Conservation (phyloP, 805 yeast genomes). For the Wickerhamomyces canadensis region DNA sequence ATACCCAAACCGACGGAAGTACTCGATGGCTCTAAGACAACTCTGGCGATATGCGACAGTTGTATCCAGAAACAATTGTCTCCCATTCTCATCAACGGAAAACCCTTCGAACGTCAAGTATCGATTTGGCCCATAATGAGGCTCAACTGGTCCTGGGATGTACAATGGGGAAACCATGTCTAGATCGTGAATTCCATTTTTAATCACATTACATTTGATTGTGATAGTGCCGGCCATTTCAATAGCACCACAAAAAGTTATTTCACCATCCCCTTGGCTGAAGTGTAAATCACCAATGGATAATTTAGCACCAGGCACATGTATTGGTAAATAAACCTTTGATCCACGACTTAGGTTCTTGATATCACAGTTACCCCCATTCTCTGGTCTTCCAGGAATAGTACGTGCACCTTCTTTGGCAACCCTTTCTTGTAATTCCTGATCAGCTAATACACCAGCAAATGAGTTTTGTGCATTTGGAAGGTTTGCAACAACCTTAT, state of each 20-base stretch:
- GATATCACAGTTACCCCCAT: constrained; percentile 51
- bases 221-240: constrained; percentile 47
- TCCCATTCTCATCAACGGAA: constrained; percentile 44
- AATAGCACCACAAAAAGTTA: constrained; percentile 49
- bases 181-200: constrained; percentile 36
- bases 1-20: constrained; percentile 43
- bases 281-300: constrained; percentile 47
- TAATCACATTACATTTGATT: constrained; percentile 34
- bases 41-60: constrained; percentile 48
- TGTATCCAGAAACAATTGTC: constrained; percentile 40
- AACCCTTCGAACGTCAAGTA: constrained; percentile 49
- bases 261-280: constrained; percentile 50
- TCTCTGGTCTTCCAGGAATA: constrained; percentile 47
- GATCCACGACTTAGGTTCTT: constrained; percentile 46
- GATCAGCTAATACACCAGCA: constrained; percentile 34
- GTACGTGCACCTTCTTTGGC: constrained; percentile 45
- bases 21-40: constrained; percentile 43
- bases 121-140: constrained; percentile 42
- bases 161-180: constrained; percentile 41
- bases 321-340: constrained; percentile 41
- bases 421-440: constrained; percentile 25
- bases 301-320: constrained; percentile 42
- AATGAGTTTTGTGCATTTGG: constrained; percentile 33
- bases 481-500: constrained; percentile 34
- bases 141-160: constrained; percentile 43